phyloP scores from a whole-genome alignment of 352 stramenopile species.

The Pythium diclinum region DNA sequence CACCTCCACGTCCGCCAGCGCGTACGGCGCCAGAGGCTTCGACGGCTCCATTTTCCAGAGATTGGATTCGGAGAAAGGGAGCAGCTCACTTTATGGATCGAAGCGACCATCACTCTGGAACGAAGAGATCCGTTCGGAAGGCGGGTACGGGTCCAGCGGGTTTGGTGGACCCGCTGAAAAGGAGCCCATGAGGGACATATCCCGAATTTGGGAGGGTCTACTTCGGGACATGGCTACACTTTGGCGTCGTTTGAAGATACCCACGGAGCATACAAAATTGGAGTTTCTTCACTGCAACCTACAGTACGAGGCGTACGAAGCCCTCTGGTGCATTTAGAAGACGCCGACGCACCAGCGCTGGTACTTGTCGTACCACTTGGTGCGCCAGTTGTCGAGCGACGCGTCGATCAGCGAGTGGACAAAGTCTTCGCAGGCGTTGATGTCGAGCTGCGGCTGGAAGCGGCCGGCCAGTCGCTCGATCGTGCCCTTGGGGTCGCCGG shows the following conservation, averaged over 20 bases:
- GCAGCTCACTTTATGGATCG: slow-evolving; percentile 16
- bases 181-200: neutral
- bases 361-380: slow-evolving; percentile 96
- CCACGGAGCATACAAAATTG: neutral
- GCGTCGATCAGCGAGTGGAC: slow-evolving; percentile 95
- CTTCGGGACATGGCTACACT: neutral
- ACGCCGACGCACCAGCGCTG: slow-evolving; percentile 91
- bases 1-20: slow-evolving; percentile 41
- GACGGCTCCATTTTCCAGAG: neutral
- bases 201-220: neutral
- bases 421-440: slow-evolving; percentile 93
- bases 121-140: neutral
- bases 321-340: slow-evolving; percentile 40
- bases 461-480: slow-evolving; percentile 88
- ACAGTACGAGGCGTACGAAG: too few relatives aligned
- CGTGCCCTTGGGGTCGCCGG: slow-evolving; percentile 87
- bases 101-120: slow-evolving; percentile 11
- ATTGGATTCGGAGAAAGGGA: neutral
- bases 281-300: too few relatives aligned
- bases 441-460: slow-evolving; percentile 93
- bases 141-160: neutral
- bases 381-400: slow-evolving; percentile 96
- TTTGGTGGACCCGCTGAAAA: neutral
- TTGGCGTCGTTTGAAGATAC: neutral
- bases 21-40: slow-evolving; percentile 33